Percentiles rank a stretch among this genome's conserved stretches.
Conservation (phyloP, 768 basidiomycete genomes). For the Sarcomyxa edulis region DNA sequence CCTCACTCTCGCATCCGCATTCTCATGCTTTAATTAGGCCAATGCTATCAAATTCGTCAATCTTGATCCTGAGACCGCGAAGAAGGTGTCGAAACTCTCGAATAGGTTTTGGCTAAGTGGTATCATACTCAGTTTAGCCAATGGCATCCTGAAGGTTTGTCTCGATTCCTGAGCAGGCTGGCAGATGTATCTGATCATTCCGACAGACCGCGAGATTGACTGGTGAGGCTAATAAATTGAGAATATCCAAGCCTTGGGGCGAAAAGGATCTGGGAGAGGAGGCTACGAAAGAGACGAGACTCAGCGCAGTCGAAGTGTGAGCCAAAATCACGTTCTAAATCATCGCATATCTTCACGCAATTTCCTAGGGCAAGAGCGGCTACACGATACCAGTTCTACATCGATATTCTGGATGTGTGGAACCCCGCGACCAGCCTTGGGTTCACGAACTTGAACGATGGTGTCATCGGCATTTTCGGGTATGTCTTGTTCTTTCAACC, state of each 20-base stretch:
- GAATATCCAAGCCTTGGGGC: slow-evolving; percentile 35
- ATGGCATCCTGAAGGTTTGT: slow-evolving; percentile 62
- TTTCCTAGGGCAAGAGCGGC: slow-evolving; percentile 52
- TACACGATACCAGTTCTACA: slow-evolving; percentile 72
- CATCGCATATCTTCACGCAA: slow-evolving; percentile 9
- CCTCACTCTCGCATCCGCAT: neutral
- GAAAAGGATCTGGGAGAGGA: slow-evolving; percentile 70
- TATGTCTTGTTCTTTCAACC: slow-evolving; percentile 28
- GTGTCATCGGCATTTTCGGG: slow-evolving; percentile 82
- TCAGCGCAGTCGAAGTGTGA: slow-evolving; percentile 51
- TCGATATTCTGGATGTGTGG: slow-evolving; percentile 85
- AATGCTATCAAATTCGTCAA: slow-evolving; percentile 62
- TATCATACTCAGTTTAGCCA: slow-evolving; percentile 73
- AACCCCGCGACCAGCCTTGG: slow-evolving; percentile 84
- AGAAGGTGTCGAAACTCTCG: slow-evolving; percentile 56
- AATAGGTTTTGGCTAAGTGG: slow-evolving; percentile 89
- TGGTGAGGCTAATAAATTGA: slow-evolving; percentile 52
- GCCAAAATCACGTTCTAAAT: slow-evolving; percentile 16
- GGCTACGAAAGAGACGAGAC: slow-evolving; percentile 57
- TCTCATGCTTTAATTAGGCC: slow-evolving; percentile 35
- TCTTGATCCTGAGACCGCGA: slow-evolving; percentile 54
- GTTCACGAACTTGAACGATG: slow-evolving; percentile 75
- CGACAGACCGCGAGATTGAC: slow-evolving; percentile 54
- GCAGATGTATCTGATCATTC: neutral
- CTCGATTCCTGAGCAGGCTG: neutral